Conservation (phyloP, 345 rosid genomes). For the Salix brachista region DNA sequence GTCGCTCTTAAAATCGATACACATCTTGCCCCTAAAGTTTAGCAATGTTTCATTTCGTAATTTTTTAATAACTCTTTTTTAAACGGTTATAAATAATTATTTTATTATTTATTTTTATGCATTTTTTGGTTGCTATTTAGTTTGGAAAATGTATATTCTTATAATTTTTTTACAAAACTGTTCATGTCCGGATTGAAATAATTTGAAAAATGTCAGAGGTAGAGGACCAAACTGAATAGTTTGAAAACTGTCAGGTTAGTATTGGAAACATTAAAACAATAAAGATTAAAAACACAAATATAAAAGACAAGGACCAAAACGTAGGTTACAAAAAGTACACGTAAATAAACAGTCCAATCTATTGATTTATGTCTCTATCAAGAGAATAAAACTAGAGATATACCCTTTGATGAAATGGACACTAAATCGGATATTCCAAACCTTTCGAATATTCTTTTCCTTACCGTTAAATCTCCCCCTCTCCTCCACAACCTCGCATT, state of each 20-base stretch:
- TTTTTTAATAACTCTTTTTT: too few species aligned
- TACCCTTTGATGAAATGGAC: conserved; percentile 12
- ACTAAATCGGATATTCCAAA: conserved; percentile 54
- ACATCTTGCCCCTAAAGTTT: too few species aligned
- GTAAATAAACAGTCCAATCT: background rate
- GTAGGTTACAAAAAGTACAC: background rate
- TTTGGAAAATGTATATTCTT: too few species aligned
- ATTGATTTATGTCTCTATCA: background rate
- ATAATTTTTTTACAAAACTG: too few species aligned
- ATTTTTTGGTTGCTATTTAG: too few species aligned
- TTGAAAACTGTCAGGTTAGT: background rate
- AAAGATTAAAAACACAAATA: background rate
- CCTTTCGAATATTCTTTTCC: conserved; percentile 65
- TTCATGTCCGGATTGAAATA: too few species aligned
- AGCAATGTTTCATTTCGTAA: too few species aligned
- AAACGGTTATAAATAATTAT: too few species aligned
- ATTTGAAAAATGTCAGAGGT: too few species aligned
- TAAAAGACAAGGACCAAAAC: background rate
- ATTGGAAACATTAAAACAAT: background rate
- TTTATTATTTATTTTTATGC: too few species aligned
- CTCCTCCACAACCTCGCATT: background rate
- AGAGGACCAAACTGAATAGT: background rate
- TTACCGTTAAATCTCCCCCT: conserved; percentile 36
- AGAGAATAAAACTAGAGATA: conserved; percentile 48
- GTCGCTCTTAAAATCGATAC: too few species aligned